Evolutionary conservation across 169 alveolate species (phyloP), one percentile per base, ranked within the genome.

Genomic region (Amoebophrya sp.): DNA sequence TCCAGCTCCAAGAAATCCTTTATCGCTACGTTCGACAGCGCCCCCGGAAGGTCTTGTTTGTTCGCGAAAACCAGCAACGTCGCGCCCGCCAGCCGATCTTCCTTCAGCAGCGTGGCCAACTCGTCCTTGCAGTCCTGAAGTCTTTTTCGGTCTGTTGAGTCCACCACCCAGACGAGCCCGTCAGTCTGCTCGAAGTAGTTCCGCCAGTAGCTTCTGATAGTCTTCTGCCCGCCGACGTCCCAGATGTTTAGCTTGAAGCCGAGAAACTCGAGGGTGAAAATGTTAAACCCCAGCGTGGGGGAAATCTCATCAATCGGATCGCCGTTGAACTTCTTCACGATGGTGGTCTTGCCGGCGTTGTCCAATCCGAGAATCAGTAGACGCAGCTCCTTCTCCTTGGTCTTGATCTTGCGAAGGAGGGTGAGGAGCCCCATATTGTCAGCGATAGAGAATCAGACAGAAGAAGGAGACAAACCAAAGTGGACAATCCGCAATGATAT

Each of bases 191-290:
- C 99, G 94, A 98, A 99, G 96, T 98, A 98, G 94, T 99, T 98
- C 93, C 99, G 94, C 99, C 99, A 99, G 91, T 97, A 98, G 43
- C 99, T 96, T 90, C 99, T 94, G 88, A 99, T 98, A 31, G 99
- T 95, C 88, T 97, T 96, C 95, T 99, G 99, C 31, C 99, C 99
- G n/a, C 99, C 99, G 29, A 99, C 98, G 94, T 99, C 99, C 99
- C 99, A 99, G 88, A 94, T 89, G 88, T 93, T 94, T 43, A 94
- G 93, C 70, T 91, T 91, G 88, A 90, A 94, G 39, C 95, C 93
- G 90, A 88, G 87, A 69, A 43, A 90, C 88, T 91, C 93, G 40
- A 94, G 92, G n/a, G 97, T 93, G 89, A 92, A 90, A 43, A 95
- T 95, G 90, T 93, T 94, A 93, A 98, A 98, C 0, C 99, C 99